Percentiles rank a stretch among this genome's conserved stretches.
Evolutionary conservation across 345 rosid species (phyloP).

Genomic region (Brassica nigra): DNA sequence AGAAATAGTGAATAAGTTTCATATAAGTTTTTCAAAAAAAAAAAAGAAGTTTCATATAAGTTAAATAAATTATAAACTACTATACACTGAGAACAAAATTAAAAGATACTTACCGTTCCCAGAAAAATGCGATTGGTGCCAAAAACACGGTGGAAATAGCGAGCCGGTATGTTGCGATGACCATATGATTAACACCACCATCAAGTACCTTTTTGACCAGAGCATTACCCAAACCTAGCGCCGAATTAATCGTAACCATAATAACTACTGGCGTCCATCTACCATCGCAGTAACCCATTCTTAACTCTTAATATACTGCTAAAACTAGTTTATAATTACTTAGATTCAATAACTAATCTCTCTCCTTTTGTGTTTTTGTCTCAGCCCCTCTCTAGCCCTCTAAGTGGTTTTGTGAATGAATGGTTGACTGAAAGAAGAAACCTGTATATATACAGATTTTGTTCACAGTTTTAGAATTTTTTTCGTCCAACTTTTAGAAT

Average conservation of each 20-base stretch:
- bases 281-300: constrained; percentile 40
- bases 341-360: not conserved
- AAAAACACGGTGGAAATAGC: constrained; percentile 54
- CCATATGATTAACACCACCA: constrained; percentile 58
- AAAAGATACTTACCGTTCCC: constrained; percentile 50
- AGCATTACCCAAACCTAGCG: constrained; percentile 52
- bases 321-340: not conserved
- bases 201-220: constrained; percentile 59
- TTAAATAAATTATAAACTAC: too few relatives aligned
- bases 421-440: constrained; percentile 23
- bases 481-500: not conserved
- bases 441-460: constrained; percentile 17
- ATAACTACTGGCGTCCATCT: constrained; percentile 55
- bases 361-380: not conserved
- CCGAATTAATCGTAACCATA: constrained; percentile 52
- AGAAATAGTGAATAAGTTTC: not conserved
- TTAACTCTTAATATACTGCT: not conserved
- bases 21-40: not conserved
- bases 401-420: not conserved
- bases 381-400: not conserved
- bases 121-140: constrained; percentile 55
- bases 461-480: not conserved
- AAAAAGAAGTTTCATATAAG: not conserved
- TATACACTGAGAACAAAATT: too few relatives aligned
- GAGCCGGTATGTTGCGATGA: constrained; percentile 62